phyloP scores from a whole-genome alignment of 306 rosid species.

The Canavalia gladiata region DNA sequence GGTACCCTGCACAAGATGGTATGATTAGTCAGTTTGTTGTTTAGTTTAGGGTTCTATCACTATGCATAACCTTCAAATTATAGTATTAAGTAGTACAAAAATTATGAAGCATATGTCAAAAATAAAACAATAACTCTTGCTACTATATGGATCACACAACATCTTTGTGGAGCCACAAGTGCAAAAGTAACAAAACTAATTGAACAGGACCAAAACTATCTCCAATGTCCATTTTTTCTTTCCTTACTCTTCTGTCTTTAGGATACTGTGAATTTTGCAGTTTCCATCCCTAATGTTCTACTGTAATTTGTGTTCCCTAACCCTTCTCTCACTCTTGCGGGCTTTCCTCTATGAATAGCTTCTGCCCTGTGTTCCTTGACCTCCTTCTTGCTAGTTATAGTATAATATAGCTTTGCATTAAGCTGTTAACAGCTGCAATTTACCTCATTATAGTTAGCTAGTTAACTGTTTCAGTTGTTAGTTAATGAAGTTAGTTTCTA shows the following conservation, averaged over 20 bases:
- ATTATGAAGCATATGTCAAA: not conserved
- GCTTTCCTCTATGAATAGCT: not conserved
- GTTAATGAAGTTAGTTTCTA: too few relatives aligned
- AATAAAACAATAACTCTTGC: too few relatives aligned
- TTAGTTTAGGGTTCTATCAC: not conserved
- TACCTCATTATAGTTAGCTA: too few relatives aligned
- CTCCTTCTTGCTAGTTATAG: not conserved
- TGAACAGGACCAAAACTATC: not conserved
- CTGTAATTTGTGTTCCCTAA: not conserved
- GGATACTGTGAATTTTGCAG: not conserved
- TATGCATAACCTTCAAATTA: slow-evolving; percentile 5
- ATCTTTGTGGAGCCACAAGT: too few relatives aligned
- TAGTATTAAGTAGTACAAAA: not conserved
- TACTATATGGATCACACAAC: too few relatives aligned
- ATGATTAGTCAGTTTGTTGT: not conserved
- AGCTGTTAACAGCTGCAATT: too few relatives aligned
- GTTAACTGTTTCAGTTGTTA: too few relatives aligned
- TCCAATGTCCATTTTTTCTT: not conserved
- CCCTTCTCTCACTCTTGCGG: slow-evolving; percentile 13
- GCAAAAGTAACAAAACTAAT: not conserved
- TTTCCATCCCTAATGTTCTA: not conserved
- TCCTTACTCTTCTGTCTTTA: slow-evolving; percentile 9
- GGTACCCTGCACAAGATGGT: not conserved
- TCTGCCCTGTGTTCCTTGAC: not conserved
- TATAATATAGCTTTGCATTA: too few relatives aligned